phyloP scores from a whole-genome alignment of 2,329 filamentous ascomycete species.

The Aureobasidium melanogenum region DNA sequence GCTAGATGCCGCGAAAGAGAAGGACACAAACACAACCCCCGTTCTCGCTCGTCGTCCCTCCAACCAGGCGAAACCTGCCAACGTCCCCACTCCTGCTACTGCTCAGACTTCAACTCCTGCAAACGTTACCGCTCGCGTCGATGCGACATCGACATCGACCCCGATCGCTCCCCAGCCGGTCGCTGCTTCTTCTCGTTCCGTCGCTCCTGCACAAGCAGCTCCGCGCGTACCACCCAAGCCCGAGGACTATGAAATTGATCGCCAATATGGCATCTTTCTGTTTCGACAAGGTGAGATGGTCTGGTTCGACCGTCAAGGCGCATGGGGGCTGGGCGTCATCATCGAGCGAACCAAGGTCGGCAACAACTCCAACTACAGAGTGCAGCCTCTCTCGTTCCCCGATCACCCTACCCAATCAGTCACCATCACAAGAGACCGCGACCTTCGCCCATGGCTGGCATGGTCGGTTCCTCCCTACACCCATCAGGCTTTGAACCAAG shows the following conservation, averaged over 20 bases:
- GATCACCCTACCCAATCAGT: slow-evolving; percentile 18
- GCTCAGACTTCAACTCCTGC: slow-evolving; percentile 7
- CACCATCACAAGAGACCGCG: slow-evolving; percentile 36
- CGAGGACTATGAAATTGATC: slow-evolving; percentile 43
- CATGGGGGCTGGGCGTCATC: slow-evolving; percentile 48
- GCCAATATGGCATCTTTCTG: slow-evolving; percentile 39
- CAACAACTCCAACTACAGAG: slow-evolving; percentile 19
- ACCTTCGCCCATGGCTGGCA: slow-evolving; percentile 48
- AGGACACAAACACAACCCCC: slow-evolving; percentile 18
- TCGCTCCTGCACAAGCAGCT: slow-evolving; percentile 4
- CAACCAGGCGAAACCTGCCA: slow-evolving; percentile 9
- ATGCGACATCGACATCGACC: background rate
- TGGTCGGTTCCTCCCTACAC: slow-evolving; percentile 49
- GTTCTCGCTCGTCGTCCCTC: slow-evolving; percentile 18
- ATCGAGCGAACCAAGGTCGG: slow-evolving; percentile 33
- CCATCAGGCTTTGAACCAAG: slow-evolving; percentile 33
- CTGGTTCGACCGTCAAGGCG: slow-evolving; percentile 44
- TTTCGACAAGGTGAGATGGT: slow-evolving; percentile 48
- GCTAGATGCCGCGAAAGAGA: slow-evolving; percentile 27
- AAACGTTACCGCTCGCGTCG: background rate
- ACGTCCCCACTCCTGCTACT: background rate
- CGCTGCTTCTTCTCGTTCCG: slow-evolving; percentile 15
- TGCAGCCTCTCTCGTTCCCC: slow-evolving; percentile 33
- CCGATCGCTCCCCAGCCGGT: slow-evolving; percentile 16
- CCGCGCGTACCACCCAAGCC: slow-evolving; percentile 14